phyloP scores from a whole-genome alignment of 2,329 filamentous ascomycete genomes.

The Thelonectria rubi region DNA sequence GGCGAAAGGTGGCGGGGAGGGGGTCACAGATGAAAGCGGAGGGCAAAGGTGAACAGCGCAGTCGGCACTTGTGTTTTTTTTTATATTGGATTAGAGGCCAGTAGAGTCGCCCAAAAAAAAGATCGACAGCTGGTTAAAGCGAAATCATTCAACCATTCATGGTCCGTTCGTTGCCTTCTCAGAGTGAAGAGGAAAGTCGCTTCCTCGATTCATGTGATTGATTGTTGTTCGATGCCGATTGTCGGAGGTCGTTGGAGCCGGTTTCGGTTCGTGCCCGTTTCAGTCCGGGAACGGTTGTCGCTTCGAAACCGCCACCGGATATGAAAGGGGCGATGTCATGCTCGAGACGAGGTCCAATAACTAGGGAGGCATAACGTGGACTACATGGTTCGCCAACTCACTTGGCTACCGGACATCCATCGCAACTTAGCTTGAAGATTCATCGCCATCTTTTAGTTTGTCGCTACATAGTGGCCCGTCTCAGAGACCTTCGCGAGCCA shows the following conservation, averaged over 20 bases:
- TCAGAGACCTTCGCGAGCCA: background rate
- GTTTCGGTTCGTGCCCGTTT: constrained; percentile 5
- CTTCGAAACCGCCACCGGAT: constrained; percentile 11
- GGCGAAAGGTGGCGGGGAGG: constrained; percentile 1
- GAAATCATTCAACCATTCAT: constrained; percentile 1
- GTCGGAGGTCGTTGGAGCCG: background rate
- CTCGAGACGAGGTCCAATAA: constrained; percentile 9
- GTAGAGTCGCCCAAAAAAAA: constrained; percentile 33
- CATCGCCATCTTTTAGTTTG: background rate
- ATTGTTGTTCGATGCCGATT: too few species aligned
- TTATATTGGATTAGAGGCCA: constrained; percentile 42
- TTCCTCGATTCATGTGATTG: too few species aligned
- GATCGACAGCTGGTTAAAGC: constrained; percentile 35
- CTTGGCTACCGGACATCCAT: background rate
- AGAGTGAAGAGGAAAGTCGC: too few species aligned
- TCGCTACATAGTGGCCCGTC: background rate
- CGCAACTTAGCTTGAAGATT: background rate
- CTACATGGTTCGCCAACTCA: background rate
- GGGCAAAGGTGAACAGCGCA: constrained; percentile 26
- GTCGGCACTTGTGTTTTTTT: constrained; percentile 21
- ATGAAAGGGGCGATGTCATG: constrained; percentile 19
- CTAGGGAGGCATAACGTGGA: background rate
- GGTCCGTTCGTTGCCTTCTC: too few species aligned
- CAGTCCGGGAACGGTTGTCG: constrained; percentile 5
- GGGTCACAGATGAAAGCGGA: background rate